Conservation (phyloP, 257 asterid species). For the Mitragyna speciosa region DNA sequence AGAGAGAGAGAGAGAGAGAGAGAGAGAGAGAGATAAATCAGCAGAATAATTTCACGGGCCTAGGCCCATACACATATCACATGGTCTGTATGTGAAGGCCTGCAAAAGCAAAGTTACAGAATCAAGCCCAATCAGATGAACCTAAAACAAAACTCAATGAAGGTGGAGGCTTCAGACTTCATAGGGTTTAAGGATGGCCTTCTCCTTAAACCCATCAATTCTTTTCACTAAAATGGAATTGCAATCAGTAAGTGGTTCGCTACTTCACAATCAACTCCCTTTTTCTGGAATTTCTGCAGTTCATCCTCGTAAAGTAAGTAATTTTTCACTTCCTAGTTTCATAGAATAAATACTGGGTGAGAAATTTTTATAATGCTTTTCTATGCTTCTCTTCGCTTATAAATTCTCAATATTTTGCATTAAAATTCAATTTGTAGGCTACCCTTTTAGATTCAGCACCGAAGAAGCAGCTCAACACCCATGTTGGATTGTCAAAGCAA, state of each 20-base stretch:
- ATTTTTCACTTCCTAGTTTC: background rate
- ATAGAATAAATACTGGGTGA: background rate
- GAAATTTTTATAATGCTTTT: background rate
- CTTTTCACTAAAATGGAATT: constrained; percentile 39
- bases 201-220: background rate
- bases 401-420: background rate
- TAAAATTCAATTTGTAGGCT: constrained; percentile 32
- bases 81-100: too few species aligned
- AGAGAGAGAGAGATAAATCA: too few species aligned
- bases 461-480: constrained; percentile 26
- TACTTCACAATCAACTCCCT: constrained; percentile 37
- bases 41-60: too few species aligned
- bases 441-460: constrained; percentile 14
- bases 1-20: too few species aligned
- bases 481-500: constrained; percentile 21
- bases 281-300: constrained; percentile 30
- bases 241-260: constrained; percentile 43
- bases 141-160: too few species aligned
- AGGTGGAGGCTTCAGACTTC: background rate
- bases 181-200: constrained; percentile 2
- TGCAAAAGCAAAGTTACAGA: too few species aligned
- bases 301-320: constrained; percentile 45
- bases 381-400: constrained; percentile 9
- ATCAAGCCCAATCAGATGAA: too few species aligned
- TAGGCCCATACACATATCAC: too few species aligned